Evolutionary conservation across 225 moss, liverwort and hornwort species (phyloP), one percentile per base, ranked within the genome.

Genomic region (Bryoerythrophyllum caledonicum): DNA sequence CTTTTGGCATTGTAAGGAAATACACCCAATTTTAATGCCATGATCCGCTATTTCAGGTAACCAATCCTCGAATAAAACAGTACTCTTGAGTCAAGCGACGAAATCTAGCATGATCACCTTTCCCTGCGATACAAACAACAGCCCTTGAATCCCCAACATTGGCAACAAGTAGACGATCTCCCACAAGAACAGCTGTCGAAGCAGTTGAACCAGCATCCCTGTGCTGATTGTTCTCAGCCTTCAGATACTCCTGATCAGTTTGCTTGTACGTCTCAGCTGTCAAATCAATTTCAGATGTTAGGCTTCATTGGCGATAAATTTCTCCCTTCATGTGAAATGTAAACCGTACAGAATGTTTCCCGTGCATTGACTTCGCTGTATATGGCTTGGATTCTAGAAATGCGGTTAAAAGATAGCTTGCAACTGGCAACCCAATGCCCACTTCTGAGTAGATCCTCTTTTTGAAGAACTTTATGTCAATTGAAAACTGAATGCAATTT

Each of bases 121-220:
- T 88, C 61, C 96, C 96, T 19, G 67, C 74, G 67, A 89, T 87
- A 63, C 85, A 90, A 60, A 97, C 86, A 28, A 97, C 96, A 30
- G 96, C 96, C 76, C 96, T 90, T 34, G 96, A 97, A 82, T 97
- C 96, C 6, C 96, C 96, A 15, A 97, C 96, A 71, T 97, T 97
- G 37, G 96, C 96, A 87, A 97, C 94, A 65, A 94, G 85, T 43
- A 97, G 76, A 40, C 87, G 87, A 54, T 97, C 84, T 73, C 92
- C 96, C 43, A 97, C 91, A 74, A 94, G 71, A 72, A 97, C 96
- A 54, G 96, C 96, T 5, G 96, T 97, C 10, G 96, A 97, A 3
- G 96, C 96, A 38, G 96, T 97, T 80, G 96, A 97, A 48, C 96
- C 96, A 28, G 96, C 96, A 80, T 97, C 96, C 48, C 92, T 85